Percentiles rank a stretch among this genome's conserved stretches.
These are phyloP conservation scores for Protomyces macrosporus DNA, from an alignment of 1,139 yeast species.

Conservation along the genomic window DNA sequence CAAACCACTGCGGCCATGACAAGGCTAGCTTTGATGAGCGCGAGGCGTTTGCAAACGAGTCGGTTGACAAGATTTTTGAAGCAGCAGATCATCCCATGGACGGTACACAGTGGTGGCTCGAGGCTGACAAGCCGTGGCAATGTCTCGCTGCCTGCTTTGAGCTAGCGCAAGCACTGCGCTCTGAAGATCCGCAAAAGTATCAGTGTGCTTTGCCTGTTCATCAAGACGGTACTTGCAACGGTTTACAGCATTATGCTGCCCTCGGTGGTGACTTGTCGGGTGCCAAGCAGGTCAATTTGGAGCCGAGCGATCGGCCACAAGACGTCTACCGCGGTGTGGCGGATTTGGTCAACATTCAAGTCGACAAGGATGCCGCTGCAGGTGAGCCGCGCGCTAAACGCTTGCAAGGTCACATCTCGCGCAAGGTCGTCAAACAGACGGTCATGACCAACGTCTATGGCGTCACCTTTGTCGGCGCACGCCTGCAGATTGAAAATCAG, in stretches of 20 bases:
- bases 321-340: conserved; percentile 89
- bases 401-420: conserved; percentile 58
- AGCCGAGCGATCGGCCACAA: conserved; percentile 77
- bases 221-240: conserved; percentile 97
- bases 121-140: conserved; percentile 95
- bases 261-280: conserved; percentile 95
- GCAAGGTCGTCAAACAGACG: conserved; percentile 92
- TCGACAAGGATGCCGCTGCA: conserved; percentile 55
- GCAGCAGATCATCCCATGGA: conserved; percentile 68
- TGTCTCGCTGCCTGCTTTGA: conserved; percentile 82
- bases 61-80: conserved; percentile 56
- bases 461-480: conserved; percentile 90
- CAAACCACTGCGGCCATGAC: conserved; percentile 83
- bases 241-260: conserved; percentile 96
- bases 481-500: conserved; percentile 61
- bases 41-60: conserved; percentile 62
- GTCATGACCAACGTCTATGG: conserved; percentile 99
- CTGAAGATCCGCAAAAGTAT: conserved; percentile 68
- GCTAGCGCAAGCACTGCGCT: conserved; percentile 61
- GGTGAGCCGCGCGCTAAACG: conserved; percentile 52
- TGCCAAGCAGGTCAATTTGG: conserved; percentile 82
- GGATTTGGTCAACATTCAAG: conserved; percentile 52
- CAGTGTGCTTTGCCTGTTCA: conserved; percentile 84
- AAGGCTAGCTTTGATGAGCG: conserved; percentile 77
- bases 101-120: conserved; percentile 68